Conservation (phyloP, 371 early-diverging fungal genomes). For the Funneliformis caledonium region DNA sequence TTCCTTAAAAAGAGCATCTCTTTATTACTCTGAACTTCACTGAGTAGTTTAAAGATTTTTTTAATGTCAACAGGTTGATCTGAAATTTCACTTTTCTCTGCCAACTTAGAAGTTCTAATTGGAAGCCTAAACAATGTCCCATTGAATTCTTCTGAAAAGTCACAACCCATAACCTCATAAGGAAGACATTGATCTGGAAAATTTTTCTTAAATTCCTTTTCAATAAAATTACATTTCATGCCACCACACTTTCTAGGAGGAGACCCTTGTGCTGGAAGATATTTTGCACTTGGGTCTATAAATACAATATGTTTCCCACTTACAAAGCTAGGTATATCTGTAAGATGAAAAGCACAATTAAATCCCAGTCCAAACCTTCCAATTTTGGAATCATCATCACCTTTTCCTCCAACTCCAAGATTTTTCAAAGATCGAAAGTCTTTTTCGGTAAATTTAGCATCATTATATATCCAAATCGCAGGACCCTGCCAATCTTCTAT, state of each 20-base stretch:
- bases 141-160: conserved; percentile 17
- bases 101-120: conserved; percentile 21
- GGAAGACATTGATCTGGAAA: conserved; percentile 42
- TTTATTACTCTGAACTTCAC: conserved; percentile 33
- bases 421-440: conserved; percentile 44
- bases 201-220: conserved; percentile 38
- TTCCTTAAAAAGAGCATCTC: conserved; percentile 45
- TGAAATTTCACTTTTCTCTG: neutral
- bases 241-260: neutral
- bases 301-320: conserved; percentile 47
- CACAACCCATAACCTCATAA: conserved; percentile 36
- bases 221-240: conserved; percentile 8
- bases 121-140: conserved; percentile 50
- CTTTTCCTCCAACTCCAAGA: conserved; percentile 47
- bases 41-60: conserved; percentile 33
- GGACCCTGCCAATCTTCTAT: conserved; percentile 50
- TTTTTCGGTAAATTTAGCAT: conserved; percentile 44
- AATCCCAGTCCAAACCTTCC: conserved; percentile 27
- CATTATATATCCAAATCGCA: conserved; percentile 48
- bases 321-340: conserved; percentile 7
- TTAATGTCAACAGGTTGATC: neutral
- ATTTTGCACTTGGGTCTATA: conserved; percentile 43
- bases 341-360: neutral
- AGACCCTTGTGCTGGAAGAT: conserved; percentile 34
- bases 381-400: conserved; percentile 19